A percentile compares a stretch with the other conserved stretches of the same genome.
phyloP scores from a whole-genome alignment of 2,329 filamentous ascomycete genomes.

The Domatiomyces globalis region DNA sequence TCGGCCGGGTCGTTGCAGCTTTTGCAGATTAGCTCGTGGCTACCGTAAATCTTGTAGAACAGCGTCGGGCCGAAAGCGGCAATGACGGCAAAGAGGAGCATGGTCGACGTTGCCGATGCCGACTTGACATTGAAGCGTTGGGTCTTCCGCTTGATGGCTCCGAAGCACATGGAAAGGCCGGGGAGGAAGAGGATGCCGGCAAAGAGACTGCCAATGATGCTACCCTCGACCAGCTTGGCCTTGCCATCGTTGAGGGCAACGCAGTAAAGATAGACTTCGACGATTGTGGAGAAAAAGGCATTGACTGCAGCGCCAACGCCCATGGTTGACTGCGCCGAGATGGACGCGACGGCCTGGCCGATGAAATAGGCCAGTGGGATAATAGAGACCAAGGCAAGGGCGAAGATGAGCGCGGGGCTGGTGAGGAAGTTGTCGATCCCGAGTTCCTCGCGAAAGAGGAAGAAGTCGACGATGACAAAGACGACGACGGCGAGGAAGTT shows the following conservation, averaged over 20 bases:
- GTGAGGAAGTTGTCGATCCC: conserved; percentile 61
- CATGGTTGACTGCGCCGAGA: conserved; percentile 97
- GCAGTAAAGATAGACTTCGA: conserved; percentile 96
- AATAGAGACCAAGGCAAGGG: conserved; percentile 72
- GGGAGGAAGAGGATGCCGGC: conserved; percentile 90
- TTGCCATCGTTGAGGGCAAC: conserved; percentile 88
- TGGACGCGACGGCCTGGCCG: conserved; percentile 92
- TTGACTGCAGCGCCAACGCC: conserved; percentile 93
- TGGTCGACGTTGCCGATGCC: conserved; percentile 91
- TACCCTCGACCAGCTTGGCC: conserved; percentile 82
- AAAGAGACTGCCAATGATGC: conserved; percentile 95
- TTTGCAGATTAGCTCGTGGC: conserved; percentile 81
- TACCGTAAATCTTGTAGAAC: conserved; percentile 98
- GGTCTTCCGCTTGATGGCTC: conserved; percentile 92
- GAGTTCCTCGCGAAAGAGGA: conserved; percentile 55
- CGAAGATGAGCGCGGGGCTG: conserved; percentile 72
- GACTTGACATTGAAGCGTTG: conserved; percentile 96
- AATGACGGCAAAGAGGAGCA: conserved; percentile 92
- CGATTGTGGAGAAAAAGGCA: conserved; percentile 92
- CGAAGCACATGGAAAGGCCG: conserved; percentile 95
- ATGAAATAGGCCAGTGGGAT: conserved; percentile 98
- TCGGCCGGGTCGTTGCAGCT: conserved; percentile 44
- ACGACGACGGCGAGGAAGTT: conserved; percentile 88
- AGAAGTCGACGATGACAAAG: conserved; percentile 90
- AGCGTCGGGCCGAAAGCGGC: conserved; percentile 89